Percentiles rank a stretch among this genome's conserved stretches.
These are phyloP conservation scores for Sorghum bicolor DNA, from an alignment of 176 grass and related monocot species.

Conservation along the genomic window Sorghum_bicolor_NCBIv3 NC_012876.2:60354001-60354500, in stretches of 20 bases:
- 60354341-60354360: constrained; percentile 34
- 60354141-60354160: not conserved
- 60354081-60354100: constrained; percentile 88
- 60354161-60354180: not conserved
- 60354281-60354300: constrained; percentile 48
- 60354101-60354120: constrained; percentile 90
- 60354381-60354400: constrained; percentile 50
- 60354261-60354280: constrained; percentile 49
- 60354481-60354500: constrained; percentile 54
- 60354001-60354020: constrained; percentile 60
- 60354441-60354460: constrained; percentile 37
- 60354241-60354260: constrained; percentile 4
- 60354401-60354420: constrained; percentile 40
- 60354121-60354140: constrained; percentile 75
- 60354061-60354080: constrained; percentile 91
- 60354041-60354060: constrained; percentile 93
- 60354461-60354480: constrained; percentile 56
- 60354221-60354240: not conserved
- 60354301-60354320: constrained; percentile 37
- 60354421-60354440: constrained; percentile 38
- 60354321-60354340: constrained; percentile 25
- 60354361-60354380: constrained; percentile 50
- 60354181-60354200: not conserved
- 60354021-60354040: constrained; percentile 92
- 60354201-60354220: not conserved